Percentiles rank a stretch among this genome's conserved stretches.
These are phyloP conservation scores for Micractinium sp. DNA, from an alignment of 139 green algal species.

Conservation along the genomic window DNA sequence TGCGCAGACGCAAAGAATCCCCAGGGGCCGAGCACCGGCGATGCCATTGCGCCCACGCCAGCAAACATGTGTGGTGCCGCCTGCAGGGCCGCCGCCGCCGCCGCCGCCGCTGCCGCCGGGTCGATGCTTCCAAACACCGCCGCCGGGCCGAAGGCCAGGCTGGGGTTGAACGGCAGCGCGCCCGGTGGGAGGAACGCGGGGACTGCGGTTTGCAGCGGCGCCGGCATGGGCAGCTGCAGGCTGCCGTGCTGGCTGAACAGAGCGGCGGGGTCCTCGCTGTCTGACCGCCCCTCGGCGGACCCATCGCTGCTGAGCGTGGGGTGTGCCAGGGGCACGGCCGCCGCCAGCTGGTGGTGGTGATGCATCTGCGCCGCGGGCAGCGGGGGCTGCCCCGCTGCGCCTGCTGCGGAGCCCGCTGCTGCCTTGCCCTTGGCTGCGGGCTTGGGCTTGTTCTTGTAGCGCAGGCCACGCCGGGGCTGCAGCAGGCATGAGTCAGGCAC, in stretches of 20 bases:
- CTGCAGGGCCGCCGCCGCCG: conserved; percentile 6
- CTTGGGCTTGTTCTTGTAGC: conserved; percentile 48
- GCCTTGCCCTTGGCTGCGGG: conserved; percentile 4
- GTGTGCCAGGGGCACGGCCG: not conserved
- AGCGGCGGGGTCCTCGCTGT: not conserved
- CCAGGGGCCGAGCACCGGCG: conserved; percentile 1
- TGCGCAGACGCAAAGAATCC: conserved; percentile 4
- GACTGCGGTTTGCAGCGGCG: not conserved
- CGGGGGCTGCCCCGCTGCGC: not conserved
- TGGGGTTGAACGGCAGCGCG: not conserved
- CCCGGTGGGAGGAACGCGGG: not conserved
- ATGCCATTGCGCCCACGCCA: not conserved
- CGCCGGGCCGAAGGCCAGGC: not conserved
- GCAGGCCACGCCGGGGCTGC: conserved; percentile 43
- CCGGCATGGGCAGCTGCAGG: conserved; percentile 7
- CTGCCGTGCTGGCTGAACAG: conserved; percentile 12
- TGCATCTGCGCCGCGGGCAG: not conserved
- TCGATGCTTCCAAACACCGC: conserved; percentile 17
- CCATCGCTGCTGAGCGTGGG: not conserved
- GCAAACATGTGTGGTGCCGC: conserved; percentile 23
- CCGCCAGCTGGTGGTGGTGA: conserved; percentile 6
- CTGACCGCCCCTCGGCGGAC: conserved; percentile 5
- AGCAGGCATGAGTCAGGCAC: not conserved
- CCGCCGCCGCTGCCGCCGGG: not conserved
- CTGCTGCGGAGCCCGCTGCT: not conserved